phyloP scores from a whole-genome alignment of 2,329 filamentous ascomycete genomes.

The Fusarium nematophilum region DNA sequence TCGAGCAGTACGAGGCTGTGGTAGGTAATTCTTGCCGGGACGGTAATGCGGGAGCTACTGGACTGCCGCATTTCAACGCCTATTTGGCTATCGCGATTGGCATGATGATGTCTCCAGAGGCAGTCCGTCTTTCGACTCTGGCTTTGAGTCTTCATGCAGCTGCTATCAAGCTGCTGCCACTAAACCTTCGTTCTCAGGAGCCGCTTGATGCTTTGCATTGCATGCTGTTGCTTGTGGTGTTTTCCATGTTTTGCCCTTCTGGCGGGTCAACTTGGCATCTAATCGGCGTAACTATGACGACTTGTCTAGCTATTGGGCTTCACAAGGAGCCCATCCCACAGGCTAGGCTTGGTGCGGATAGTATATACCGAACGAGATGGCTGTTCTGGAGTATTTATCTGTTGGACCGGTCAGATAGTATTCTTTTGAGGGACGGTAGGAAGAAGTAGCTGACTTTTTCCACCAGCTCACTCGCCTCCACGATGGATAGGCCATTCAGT shows the following conservation, averaged over 20 bases:
- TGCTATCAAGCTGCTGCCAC: constrained; percentile 5
- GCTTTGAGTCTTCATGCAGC: background rate
- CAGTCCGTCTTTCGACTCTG: background rate
- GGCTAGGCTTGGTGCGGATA: background rate
- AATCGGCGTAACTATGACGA: constrained; percentile 17
- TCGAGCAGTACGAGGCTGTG: constrained; percentile 10
- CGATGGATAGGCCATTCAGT: constrained; percentile 11
- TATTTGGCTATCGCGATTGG: constrained; percentile 14
- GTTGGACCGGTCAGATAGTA: constrained; percentile 5
- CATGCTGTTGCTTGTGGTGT: constrained; percentile 11
- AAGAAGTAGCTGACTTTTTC: fast-evolving
- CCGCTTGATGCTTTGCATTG: constrained; percentile 13
- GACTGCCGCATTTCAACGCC: constrained; percentile 10
- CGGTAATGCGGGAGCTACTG: background rate
- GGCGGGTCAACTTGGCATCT: constrained; percentile 25
- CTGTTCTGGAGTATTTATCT: constrained; percentile 27
- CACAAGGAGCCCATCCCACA: background rate
- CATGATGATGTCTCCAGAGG: constrained; percentile 17
- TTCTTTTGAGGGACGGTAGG: background rate
- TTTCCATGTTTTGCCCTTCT: constrained; percentile 8
- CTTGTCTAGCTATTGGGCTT: constrained; percentile 11
- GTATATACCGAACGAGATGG: constrained; percentile 7
- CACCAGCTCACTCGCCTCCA: background rate
- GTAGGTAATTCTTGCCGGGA: background rate
- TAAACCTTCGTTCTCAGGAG: constrained; percentile 6